A percentile compares a stretch with the other conserved stretches of the same genome.
These are phyloP conservation scores for Cadophora sp. DNA, from an alignment of 2,329 filamentous ascomycete species.

Conservation along the genomic window DNA sequence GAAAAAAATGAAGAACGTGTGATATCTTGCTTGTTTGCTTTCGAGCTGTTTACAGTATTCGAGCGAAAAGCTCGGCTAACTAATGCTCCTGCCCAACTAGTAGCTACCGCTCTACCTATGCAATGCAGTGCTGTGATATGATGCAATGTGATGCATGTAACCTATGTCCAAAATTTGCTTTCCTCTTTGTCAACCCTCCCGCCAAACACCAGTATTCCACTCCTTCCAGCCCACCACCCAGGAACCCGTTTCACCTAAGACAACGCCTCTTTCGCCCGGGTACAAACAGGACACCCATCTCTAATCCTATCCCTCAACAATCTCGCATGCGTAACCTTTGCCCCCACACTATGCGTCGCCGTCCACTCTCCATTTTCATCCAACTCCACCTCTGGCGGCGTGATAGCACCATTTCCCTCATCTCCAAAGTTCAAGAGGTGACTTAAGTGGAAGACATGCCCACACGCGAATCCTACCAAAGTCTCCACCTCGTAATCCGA, in stretches of 20 bases:
- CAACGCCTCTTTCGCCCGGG: constrained; percentile 12
- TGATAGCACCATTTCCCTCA: constrained; percentile 47
- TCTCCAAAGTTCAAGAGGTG: constrained; percentile 64
- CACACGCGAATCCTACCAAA: constrained; percentile 80
- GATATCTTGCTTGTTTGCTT: too few relatives aligned
- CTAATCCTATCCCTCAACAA: constrained; percentile 74
- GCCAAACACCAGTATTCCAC: not conserved
- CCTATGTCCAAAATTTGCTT: not conserved
- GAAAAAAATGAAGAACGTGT: too few relatives aligned
- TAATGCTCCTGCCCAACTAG: too few relatives aligned
- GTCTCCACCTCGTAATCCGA: constrained; percentile 71
- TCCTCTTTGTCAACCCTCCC: not conserved
- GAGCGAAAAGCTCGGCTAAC: too few relatives aligned
- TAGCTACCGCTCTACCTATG: too few relatives aligned
- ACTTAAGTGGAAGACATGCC: constrained; percentile 79
- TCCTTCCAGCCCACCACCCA: not conserved
- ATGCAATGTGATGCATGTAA: not conserved
- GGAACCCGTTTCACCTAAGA: not conserved
- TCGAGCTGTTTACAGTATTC: too few relatives aligned
- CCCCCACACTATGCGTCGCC: constrained; percentile 72
- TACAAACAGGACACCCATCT: constrained; percentile 68
- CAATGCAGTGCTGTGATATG: not conserved
- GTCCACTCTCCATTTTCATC: constrained; percentile 53
- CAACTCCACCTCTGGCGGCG: constrained; percentile 46
- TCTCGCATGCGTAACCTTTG: constrained; percentile 87